Evolutionary conservation across 805 yeast species (phyloP), one percentile per base, ranked within the genome.

Genomic region (Myxozyma neotropica): DNA sequence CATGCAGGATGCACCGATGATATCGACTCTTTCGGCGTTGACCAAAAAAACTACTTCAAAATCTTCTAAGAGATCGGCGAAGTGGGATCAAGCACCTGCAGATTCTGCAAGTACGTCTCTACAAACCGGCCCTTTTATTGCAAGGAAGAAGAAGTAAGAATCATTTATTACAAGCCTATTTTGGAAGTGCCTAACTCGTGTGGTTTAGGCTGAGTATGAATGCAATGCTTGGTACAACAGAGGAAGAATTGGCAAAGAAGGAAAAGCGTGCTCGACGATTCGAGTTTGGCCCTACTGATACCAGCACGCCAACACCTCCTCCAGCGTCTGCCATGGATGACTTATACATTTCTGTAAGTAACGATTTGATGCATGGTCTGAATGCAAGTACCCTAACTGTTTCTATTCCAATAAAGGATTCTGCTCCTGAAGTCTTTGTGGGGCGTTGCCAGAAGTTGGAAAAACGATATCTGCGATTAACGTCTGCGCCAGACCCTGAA

Each of bases 401-500:
- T 15, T 23, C 10, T 21, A 10, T 35, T 31, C 24, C n/a, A 29
- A 12, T 15, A 5, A 21, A 60, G 64, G 61, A 56, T 45, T n/a
- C 47, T 5, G 53, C 43, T 27, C 57, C 64, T 6, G 59, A 52
- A 45, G 33, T 57, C 15, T 59, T 84, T 3, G 77, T 87, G 10
- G 99, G 99, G 0, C 78, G 82, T 1, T 80, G 87, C 68, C 78
- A 79, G 53, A 77, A 70, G 1, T 71, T 93, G 24, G 97, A 91
- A 67, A 94, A 93, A 72, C 77, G 82, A 45, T 93, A 91, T 70
- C 75, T 90, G 24, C 80, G 98, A 61, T 75, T 94, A 60, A 94
- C 99, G 0, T 88, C 96, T 1, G 96, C 86, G 53, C 97, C 98
- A 0, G 88, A 89, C 63, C 97, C 97, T 0, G 81, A 82, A 1